These are phyloP conservation scores for Candida incommunis DNA, from an alignment of 805 yeast species.

Conservation along the genomic window DNA sequence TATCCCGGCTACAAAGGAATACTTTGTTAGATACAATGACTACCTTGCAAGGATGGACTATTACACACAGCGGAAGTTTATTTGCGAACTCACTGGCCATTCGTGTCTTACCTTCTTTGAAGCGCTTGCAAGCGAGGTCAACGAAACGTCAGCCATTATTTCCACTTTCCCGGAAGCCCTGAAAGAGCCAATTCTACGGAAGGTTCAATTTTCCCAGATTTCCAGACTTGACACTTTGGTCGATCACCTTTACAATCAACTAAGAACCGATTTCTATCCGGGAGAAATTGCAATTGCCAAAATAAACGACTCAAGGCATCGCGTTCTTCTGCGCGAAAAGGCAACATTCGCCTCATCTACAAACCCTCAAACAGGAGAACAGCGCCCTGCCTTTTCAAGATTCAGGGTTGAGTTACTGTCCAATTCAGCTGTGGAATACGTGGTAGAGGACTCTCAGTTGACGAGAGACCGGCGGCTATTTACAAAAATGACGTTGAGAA, in stretches of 20 bases:
- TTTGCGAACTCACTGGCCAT: slow-evolving; percentile 92
- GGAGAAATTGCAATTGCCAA: slow-evolving; percentile 71
- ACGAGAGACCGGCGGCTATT: slow-evolving; percentile 74
- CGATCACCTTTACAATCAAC: slow-evolving; percentile 66
- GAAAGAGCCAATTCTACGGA: slow-evolving; percentile 81
- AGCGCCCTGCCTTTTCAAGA: slow-evolving; percentile 42
- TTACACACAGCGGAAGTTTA: slow-evolving; percentile 50
- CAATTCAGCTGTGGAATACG: slow-evolving; percentile 37
- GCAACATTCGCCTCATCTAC: slow-evolving; percentile 43
- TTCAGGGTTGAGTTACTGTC: slow-evolving; percentile 53
- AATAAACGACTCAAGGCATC: slow-evolving; percentile 27
- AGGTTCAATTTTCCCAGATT: slow-evolving; percentile 65
- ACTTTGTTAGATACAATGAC: slow-evolving; percentile 67
- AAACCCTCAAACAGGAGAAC: slow-evolving; percentile 20
- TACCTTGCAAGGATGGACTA: slow-evolving; percentile 38
- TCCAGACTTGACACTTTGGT: slow-evolving; percentile 78
- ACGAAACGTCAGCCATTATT: slow-evolving; percentile 43
- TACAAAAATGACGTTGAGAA: slow-evolving; percentile 79
- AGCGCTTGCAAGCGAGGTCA: slow-evolving; percentile 61
- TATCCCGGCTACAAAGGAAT: slow-evolving; percentile 77
- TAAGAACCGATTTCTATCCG: slow-evolving; percentile 77
- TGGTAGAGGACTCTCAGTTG: slow-evolving; percentile 60
- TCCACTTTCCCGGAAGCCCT: slow-evolving; percentile 78
- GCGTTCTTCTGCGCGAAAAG: slow-evolving; percentile 69
- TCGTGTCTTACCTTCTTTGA: slow-evolving; percentile 84